Evolutionary conservation across 176 grass and related monocot genomes (phyloP).

Genomic region (Calamus simplicifolius): DNA sequence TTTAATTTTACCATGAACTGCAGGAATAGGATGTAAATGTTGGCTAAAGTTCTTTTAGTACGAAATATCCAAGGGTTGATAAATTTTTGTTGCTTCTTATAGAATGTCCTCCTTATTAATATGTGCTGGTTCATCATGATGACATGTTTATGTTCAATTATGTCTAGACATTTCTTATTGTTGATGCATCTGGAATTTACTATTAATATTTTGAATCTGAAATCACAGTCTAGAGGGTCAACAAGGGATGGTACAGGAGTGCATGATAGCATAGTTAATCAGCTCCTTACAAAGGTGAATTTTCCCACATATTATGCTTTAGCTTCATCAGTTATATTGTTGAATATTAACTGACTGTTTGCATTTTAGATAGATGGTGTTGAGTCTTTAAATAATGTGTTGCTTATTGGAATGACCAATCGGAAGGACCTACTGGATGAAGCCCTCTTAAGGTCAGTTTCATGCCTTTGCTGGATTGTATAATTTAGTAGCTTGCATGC

Average conservation of each 20-base stretch:
- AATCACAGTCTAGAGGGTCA: slow-evolving; percentile 77
- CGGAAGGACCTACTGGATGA: slow-evolving; percentile 96
- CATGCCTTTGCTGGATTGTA: slow-evolving; percentile 2
- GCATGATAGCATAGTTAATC: slow-evolving; percentile 95
- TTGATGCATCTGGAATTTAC: slow-evolving; percentile 5
- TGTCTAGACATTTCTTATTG: too few relatives aligned
- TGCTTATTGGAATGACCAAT: slow-evolving; percentile 99
- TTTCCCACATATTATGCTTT: neutral
- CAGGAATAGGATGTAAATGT: too few relatives aligned
- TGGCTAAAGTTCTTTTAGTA: too few relatives aligned
- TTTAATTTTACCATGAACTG: too few relatives aligned
- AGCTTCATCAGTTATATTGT: too few relatives aligned
- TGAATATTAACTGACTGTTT: slow-evolving; percentile 25
- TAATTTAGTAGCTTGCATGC: too few relatives aligned
- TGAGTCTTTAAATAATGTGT: slow-evolving; percentile 86
- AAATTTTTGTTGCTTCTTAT: too few relatives aligned
- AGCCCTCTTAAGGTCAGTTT: slow-evolving; percentile 76
- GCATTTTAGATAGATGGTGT: slow-evolving; percentile 88
- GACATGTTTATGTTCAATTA: too few relatives aligned
- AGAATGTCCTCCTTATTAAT: too few relatives aligned
- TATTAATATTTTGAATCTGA: slow-evolving; percentile 7
- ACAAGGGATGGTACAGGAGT: slow-evolving; percentile 91
- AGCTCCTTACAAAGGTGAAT: slow-evolving; percentile 89
- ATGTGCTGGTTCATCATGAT: too few relatives aligned
- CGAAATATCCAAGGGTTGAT: too few relatives aligned